Evolutionary conservation across 176 grass and related monocot species (phyloP).

Genomic region (Phoenix roebelenii): DNA sequence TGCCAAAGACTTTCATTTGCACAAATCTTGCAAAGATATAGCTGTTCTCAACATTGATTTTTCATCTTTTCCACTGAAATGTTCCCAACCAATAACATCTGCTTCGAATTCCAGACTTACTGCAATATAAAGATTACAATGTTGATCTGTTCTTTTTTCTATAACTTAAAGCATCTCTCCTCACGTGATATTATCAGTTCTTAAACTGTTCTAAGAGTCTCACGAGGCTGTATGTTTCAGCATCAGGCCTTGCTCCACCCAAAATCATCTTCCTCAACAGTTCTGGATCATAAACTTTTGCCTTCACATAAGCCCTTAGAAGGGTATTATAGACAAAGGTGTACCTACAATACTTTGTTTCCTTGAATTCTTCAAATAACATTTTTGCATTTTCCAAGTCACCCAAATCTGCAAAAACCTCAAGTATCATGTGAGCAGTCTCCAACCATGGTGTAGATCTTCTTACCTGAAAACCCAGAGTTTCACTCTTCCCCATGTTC

Average conservation of each 20-base stretch:
- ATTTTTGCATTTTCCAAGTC: conserved; percentile 59
- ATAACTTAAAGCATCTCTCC: no score
- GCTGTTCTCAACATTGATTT: no score
- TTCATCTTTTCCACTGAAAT: no score
- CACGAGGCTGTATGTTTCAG: conserved; percentile 70
- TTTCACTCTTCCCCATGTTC: conserved; percentile 55
- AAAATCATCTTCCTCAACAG: conserved; percentile 75
- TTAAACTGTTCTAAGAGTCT: conserved; percentile 70
- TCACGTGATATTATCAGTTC: conserved; percentile 1
- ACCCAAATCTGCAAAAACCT: conserved; percentile 60
- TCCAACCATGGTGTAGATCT: conserved; percentile 89
- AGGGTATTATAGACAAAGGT: conserved; percentile 83
- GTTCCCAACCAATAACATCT: no score
- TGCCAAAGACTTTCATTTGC: no score
- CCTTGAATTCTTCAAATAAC: conserved; percentile 68
- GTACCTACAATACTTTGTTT: conserved; percentile 71
- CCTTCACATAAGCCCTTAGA: conserved; percentile 73
- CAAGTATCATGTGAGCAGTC: conserved; percentile 70
- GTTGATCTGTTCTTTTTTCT: no score
- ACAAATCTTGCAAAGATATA: no score
- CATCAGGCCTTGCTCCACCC: conserved; percentile 66
- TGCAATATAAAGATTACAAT: no score
- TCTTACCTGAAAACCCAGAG: conserved; percentile 44
- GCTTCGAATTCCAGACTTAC: no score
- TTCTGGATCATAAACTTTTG: conserved; percentile 73